These are phyloP conservation scores for Colletotrichum incanum DNA, from an alignment of 2,329 filamentous ascomycete species.

Conservation along the genomic window DNA sequence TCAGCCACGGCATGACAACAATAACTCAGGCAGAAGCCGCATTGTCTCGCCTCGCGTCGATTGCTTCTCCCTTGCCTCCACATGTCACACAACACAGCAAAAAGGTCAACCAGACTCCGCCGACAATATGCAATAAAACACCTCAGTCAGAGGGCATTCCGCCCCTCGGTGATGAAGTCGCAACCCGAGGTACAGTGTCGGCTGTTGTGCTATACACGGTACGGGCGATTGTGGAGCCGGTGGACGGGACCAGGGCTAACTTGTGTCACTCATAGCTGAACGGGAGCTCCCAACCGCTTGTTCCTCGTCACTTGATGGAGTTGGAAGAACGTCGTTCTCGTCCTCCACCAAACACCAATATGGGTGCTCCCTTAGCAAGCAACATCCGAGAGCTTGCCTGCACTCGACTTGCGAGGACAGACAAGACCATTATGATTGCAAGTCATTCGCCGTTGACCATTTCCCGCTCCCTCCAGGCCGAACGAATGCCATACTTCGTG, in stretches of 20 bases:
- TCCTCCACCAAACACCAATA: not conserved
- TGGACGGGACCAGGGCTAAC: not conserved
- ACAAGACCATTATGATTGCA: not conserved
- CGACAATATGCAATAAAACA: not conserved
- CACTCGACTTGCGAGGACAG: not conserved
- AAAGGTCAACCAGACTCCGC: not conserved
- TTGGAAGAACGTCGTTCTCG: not conserved
- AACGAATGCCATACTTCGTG: not conserved
- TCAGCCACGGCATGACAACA: not conserved
- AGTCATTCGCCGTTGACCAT: slow-evolving; percentile 12
- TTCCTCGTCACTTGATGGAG: not conserved
- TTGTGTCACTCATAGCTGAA: slow-evolving; percentile 10
- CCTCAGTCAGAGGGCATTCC: not conserved
- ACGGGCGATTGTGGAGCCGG: slow-evolving; percentile 27
- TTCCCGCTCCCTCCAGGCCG: not conserved
- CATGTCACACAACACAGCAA: not conserved
- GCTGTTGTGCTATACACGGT: slow-evolving; percentile 24
- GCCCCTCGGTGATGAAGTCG: slow-evolving; percentile 25
- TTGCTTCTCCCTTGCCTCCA: not conserved
- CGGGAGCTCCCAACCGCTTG: not conserved
- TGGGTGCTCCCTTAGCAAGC: not conserved
- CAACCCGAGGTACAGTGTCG: slow-evolving; percentile 32
- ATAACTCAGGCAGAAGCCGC: too few relatives aligned
- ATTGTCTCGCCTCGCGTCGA: not conserved
- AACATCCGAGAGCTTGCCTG: not conserved